A percentile compares a stretch with the other conserved stretches of the same genome.
Conservation (phyloP, 2,329 filamentous ascomycete genomes). For the Geoglossum cookeanum region DNA sequence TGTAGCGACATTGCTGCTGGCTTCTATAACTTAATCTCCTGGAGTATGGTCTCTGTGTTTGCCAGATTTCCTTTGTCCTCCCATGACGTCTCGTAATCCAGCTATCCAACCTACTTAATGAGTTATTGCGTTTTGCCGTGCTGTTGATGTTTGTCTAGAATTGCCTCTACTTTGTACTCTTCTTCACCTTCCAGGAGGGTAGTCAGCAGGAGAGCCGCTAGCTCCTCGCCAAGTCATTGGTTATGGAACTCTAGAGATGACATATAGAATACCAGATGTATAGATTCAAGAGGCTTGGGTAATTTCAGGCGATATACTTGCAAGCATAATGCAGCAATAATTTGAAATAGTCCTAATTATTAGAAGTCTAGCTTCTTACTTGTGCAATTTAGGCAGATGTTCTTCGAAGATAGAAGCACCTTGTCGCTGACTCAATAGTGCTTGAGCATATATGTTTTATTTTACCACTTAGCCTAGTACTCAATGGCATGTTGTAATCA, state of each 20-base stretch:
- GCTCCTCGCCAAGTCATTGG: background rate
- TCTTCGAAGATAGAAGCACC: background rate
- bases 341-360: background rate
- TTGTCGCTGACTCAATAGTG: background rate
- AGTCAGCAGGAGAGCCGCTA: background rate
- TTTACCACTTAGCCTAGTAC: background rate
- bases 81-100: constrained; percentile 4
- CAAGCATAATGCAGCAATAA: too few relatives aligned
- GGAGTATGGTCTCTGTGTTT: too few relatives aligned
- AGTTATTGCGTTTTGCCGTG: constrained; percentile 7
- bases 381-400: background rate
- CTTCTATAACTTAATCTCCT: too few relatives aligned
- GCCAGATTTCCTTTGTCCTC: background rate
- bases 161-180: too few relatives aligned
- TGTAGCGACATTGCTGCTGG: too few relatives aligned
- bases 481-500: background rate
- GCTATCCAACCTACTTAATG: constrained; percentile 7
- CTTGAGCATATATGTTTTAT: background rate
- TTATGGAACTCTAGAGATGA: too few relatives aligned
- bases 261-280: background rate
- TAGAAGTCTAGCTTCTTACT: background rate
- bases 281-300: background rate
- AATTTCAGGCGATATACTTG: background rate
- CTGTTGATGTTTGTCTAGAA: background rate
- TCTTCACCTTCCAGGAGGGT: constrained; percentile 1